Evolutionary conservation across 2,329 filamentous ascomycete species (phyloP).

Genomic region (Stachybotrys chartarum): DNA sequence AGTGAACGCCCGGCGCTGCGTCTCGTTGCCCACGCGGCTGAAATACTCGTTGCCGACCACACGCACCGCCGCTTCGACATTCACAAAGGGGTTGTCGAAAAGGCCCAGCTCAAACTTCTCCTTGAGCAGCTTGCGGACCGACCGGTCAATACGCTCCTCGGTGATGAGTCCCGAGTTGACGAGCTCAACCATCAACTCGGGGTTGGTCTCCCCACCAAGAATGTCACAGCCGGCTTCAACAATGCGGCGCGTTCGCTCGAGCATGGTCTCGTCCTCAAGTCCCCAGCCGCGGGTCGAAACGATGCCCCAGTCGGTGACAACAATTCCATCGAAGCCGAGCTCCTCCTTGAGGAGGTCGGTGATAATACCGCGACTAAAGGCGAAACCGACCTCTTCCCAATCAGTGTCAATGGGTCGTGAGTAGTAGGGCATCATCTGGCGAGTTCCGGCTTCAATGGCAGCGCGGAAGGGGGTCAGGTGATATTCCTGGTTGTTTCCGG

Average conservation of each 20-base stretch:
- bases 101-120: conserved; percentile 44
- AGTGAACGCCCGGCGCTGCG: conserved; percentile 11
- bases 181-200: conserved; percentile 40
- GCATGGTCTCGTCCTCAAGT: conserved; percentile 33
- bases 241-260: conserved; percentile 33
- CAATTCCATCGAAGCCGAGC: conserved; percentile 41
- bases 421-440: conserved; percentile 47
- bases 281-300: conserved; percentile 43
- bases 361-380: conserved; percentile 42
- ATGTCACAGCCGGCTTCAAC: conserved; percentile 44
- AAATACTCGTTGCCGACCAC: conserved; percentile 39
- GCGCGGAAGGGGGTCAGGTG: conserved; percentile 43
- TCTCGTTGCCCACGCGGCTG: conserved; percentile 10
- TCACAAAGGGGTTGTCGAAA: conserved; percentile 42
- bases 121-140: conserved; percentile 33
- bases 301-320: conserved; percentile 42
- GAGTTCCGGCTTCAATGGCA: conserved; percentile 38
- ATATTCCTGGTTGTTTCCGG: conserved; percentile 41
- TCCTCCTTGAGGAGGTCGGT: conserved; percentile 37
- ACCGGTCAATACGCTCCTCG: conserved; percentile 35
- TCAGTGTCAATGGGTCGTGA: conserved; percentile 37
- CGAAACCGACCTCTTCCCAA: conserved; percentile 38
- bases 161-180: conserved; percentile 32
- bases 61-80: conserved; percentile 29
- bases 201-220: conserved; percentile 38